Base-by-base conservation (phyloP, 2,329 filamentous ascomycete genomes). In the Didymella pinodella region DNA sequence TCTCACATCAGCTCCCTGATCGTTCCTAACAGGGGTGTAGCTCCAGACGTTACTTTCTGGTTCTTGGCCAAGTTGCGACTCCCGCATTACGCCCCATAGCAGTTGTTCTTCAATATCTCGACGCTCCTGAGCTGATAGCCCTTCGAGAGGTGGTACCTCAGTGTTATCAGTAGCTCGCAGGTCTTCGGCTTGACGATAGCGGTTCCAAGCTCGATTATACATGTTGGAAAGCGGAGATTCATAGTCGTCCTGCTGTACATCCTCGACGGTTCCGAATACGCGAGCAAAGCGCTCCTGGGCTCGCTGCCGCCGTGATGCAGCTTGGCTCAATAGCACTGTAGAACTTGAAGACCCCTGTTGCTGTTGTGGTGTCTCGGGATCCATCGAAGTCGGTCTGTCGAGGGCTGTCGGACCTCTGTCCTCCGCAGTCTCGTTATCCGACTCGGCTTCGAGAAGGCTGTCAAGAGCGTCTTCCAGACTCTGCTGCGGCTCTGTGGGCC, bases 161-260 rank as follows among this genome's bases (percentile, higher is more conserved):
- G 65, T 67, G 5, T 70, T 61, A 8, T 70, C 66, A 7, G 63
- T 52, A 25, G 69, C 67, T 34, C 73, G 65, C 20, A 66, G 61
- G 38, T 70, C 73, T 59, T 82, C 80, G 0, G 79, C 80, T 48
- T 73, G 75, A 31, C 75, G 73, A 62, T 81, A 81, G 7, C 80
- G 73, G 18, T 78, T 77, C 57, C 71, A 75, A 1, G 81, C 81
- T 48, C 81, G 66, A 18, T 70, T 77, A 65, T 81, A 83, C 79
- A 83, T 79, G 59, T 75, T 74, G 18, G 79, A 76, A 12, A 83
- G 78, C 0, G 81, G 81, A n/a, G 78, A 81, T 54, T 80, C 77
- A 62, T 83, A 83, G 31, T 80, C 77, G 3, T 81, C 80, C 3
- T 75, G 76, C n/a, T 79, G 69, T 50, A 83, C 73, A 11, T 83